A percentile compares a stretch with the other conserved stretches of the same genome.
These are phyloP conservation scores for Thielaviopsis cerberus DNA, from an alignment of 2,329 filamentous ascomycete species.

Conservation along the genomic window DNA sequence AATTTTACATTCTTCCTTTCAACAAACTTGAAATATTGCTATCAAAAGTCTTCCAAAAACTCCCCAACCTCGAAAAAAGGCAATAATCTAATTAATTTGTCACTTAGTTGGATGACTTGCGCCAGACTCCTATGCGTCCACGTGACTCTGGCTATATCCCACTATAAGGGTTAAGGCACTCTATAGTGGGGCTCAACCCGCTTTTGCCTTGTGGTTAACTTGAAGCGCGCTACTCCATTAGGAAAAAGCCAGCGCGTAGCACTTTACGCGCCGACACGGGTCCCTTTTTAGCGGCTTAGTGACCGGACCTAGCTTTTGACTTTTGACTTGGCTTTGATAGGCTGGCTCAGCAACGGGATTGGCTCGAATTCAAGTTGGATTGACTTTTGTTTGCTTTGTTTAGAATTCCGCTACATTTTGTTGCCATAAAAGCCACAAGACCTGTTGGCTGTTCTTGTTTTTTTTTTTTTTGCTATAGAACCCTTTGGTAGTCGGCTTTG, in stretches of 20 bases:
- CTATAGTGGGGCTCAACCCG: not conserved
- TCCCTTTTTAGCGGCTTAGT: slow-evolving; percentile 8
- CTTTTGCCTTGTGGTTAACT: not conserved
- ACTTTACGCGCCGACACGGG: slow-evolving; percentile 11
- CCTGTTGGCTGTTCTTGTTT: not conserved
- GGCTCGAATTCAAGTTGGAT: not conserved
- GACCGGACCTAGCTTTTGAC: slow-evolving; percentile 1
- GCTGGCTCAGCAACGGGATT: not conserved
- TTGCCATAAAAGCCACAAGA: not conserved
- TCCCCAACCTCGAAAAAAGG: too few relatives aligned
- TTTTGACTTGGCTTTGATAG: slow-evolving; percentile 1
- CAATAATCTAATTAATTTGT: too few relatives aligned
- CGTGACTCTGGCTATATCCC: not conserved
- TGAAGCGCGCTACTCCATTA: not conserved
- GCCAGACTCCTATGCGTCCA: too few relatives aligned
- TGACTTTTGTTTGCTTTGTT: not conserved
- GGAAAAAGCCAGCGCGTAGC: slow-evolving; percentile 5
- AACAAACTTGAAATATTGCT: too few relatives aligned
- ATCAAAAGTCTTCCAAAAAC: too few relatives aligned
- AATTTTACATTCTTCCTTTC: too few relatives aligned
- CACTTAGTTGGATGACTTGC: too few relatives aligned
- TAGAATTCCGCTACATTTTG: not conserved
- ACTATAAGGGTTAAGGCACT: not conserved
- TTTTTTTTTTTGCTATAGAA: not conserved
- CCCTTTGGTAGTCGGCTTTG: not conserved